Base-by-base conservation (phyloP, 345 rosid genomes). In the Aquilaria yunnanensis region DNA sequence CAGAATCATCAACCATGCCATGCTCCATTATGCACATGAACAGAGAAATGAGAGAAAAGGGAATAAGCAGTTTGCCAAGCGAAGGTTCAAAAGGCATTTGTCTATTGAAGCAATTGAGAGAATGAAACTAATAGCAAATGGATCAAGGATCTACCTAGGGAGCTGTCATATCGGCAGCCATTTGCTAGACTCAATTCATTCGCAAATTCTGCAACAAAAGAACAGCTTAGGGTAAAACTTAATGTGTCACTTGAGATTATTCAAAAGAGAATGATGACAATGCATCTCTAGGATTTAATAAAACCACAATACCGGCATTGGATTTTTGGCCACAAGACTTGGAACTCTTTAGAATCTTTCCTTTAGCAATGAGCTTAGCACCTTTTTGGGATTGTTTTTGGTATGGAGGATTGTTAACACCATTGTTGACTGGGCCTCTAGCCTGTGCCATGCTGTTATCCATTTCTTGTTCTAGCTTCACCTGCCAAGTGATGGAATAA, bases 81-180 rank as follows among this genome's bases (percentile, higher is more conserved):
- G 1, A 23, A 23, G 23, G 23, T 23, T 23, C 23, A 23, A 23
- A 23, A 23, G 23, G 23, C 23, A 23, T 23, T 23, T 23, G 23
- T 23, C 23, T 23, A 23, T 23, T 23, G 23, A 23, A 23, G 23
- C 23, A 23, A 23, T 23, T 23, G 23, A 23, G 23, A 23, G 23
- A 23, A 23, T 23, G 23, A 23, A 23, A n/a, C 41, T 59, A 52
- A 13, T 30, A 52, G 51, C 32, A 14, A 12, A 61, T 23, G 23
- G 23, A 11, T 41, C 11, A 67, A 14, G 49, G 60, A 58, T 71
- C 69, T 70, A 86, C 93, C 88, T 60, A 86, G 69, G 31, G 93
- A 89, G 73, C 87, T 89, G 60, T 89, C 93, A 57, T 81, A 83
- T 58, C 91, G 77, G 48, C 90, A 84, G 62, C 75, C 69, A 73